Evolutionary conservation across 23 red algal genomes (phyloP).

Genomic region (Gracilariopsis chorda): DNA sequence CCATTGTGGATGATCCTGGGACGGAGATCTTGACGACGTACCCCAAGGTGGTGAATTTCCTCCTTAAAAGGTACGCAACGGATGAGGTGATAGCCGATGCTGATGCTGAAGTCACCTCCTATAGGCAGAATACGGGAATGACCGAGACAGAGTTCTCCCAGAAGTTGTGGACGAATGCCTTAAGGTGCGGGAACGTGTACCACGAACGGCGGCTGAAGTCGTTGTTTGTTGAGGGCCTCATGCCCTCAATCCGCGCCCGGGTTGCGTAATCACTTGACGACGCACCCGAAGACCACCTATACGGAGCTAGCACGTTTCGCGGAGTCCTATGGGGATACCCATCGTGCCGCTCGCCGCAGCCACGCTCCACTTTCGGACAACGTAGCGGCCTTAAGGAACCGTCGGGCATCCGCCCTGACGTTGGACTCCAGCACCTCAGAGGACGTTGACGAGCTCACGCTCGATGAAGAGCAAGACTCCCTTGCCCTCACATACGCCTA

Average conservation of each 20-base stretch:
- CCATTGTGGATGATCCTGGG: too few species aligned
- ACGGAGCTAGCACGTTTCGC: neutral
- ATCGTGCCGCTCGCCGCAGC: too few species aligned
- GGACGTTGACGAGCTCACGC: too few species aligned
- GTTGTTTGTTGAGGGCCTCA: constrained; percentile 3
- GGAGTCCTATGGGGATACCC: neutral
- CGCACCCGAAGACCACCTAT: neutral
- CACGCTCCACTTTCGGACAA: too few species aligned
- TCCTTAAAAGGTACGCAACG: neutral
- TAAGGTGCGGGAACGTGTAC: neutral
- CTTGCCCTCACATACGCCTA: too few species aligned
- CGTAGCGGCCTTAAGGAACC: too few species aligned
- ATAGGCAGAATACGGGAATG: neutral
- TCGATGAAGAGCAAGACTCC: too few species aligned
- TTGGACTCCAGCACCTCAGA: too few species aligned
- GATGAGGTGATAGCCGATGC: neutral
- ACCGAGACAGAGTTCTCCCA: neutral
- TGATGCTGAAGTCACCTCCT: neutral
- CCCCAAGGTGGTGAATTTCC: neutral
- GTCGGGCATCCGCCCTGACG: too few species aligned
- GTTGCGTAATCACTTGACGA: neutral
- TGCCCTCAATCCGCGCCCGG: neutral
- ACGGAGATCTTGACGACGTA: too few species aligned
- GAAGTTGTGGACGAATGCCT: neutral
- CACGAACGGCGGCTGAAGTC: neutral